Conservation (phyloP, 202 grass and related monocot genomes). For the Saccharum hybrid region DNA sequence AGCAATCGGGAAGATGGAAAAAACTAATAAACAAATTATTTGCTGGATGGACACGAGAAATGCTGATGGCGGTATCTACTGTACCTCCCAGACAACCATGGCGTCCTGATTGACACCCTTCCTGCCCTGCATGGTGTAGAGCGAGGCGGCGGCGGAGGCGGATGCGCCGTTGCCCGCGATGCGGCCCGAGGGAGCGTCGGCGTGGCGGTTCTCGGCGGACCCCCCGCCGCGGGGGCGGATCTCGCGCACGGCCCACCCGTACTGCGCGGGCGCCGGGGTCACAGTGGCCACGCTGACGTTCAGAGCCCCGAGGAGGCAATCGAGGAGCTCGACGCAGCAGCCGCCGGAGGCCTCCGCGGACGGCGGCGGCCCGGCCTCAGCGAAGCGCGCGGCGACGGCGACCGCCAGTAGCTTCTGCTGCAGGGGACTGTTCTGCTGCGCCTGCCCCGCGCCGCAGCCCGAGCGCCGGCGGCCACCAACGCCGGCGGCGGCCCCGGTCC, state of each 20-base stretch:
- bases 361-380: conserved; percentile 14
- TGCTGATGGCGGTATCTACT: neutral
- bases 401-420: conserved; percentile 47
- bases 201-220: conserved; percentile 41
- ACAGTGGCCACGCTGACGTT: conserved; percentile 43
- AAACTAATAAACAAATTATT: neutral
- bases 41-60: neutral
- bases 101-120: conserved; percentile 87
- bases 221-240: conserved; percentile 29
- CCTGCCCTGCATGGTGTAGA: conserved; percentile 74
- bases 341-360: conserved; percentile 21
- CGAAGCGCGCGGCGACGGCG: conserved; percentile 52
- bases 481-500: conserved; percentile 35
- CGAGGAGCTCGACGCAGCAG: conserved; percentile 59
- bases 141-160: conserved; percentile 38
- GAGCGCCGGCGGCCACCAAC: conserved; percentile 26
- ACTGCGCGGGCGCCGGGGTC: conserved; percentile 25
- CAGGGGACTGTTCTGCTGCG: conserved; percentile 30
- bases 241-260: conserved; percentile 31
- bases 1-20: neutral
- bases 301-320: conserved; percentile 55
- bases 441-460: conserved; percentile 22
- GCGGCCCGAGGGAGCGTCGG: conserved; percentile 37
- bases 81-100: conserved; percentile 82
- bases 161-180: conserved; percentile 52